phyloP scores from a whole-genome alignment of 805 yeast species.

The Citeromyces matritensis region DNA sequence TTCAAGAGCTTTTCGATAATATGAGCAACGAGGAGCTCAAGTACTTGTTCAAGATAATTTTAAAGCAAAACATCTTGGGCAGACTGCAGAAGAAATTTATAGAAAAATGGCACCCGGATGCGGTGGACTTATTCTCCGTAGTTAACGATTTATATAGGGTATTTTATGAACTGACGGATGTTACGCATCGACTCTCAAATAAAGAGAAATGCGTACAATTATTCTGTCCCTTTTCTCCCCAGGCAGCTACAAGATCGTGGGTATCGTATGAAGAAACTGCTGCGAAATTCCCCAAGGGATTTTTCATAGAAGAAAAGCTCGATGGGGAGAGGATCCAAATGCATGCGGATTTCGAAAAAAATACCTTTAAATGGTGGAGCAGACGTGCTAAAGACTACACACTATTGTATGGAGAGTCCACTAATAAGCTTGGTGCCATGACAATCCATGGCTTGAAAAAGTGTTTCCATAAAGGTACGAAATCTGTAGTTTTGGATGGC shows the following conservation, averaged over 20 bases:
- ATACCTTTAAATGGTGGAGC: constrained; percentile 34
- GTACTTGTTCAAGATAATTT: constrained; percentile 53
- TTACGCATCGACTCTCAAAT: constrained; percentile 22
- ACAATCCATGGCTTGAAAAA: constrained; percentile 16
- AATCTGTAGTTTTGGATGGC: constrained; percentile 54
- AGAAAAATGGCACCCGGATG: constrained; percentile 66
- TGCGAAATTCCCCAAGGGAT: constrained; percentile 26
- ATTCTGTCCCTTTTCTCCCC: constrained; percentile 58
- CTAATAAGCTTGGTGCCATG: constrained; percentile 5
- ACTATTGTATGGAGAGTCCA: constrained; percentile 38
- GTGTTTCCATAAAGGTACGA: constrained; percentile 12
- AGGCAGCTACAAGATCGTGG: constrained; percentile 44
- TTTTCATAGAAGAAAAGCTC: constrained; percentile 77
- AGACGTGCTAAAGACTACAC: constrained; percentile 67
- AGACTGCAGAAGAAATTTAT: constrained; percentile 46
- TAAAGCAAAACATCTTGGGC: constrained; percentile 45
- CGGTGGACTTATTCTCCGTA: constrained; percentile 44
- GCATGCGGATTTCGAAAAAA: constrained; percentile 37
- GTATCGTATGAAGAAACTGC: constrained; percentile 35
- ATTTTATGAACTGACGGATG: constrained; percentile 41
- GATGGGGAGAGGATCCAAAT: constrained; percentile 86
- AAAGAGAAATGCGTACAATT: constrained; percentile 25
- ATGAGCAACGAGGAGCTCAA: constrained; percentile 50
- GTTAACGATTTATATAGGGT: constrained; percentile 50
- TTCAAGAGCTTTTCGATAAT: constrained; percentile 32